Evolutionary conservation across 2,329 filamentous ascomycete species (phyloP).

Genomic region (Xylariomycetidae sp.): DNA sequence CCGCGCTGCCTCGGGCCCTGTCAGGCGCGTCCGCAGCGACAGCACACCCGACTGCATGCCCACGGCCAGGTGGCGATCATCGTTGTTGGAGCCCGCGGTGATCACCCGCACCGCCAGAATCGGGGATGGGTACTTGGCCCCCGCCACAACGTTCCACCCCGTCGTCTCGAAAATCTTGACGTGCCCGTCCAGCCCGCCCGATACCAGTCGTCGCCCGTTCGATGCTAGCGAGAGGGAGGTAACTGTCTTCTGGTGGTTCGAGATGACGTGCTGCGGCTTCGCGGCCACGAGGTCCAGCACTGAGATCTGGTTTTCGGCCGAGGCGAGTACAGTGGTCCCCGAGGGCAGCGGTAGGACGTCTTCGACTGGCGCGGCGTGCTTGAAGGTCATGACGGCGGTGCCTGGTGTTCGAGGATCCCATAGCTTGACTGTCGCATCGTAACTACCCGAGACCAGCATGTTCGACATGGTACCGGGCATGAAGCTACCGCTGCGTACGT

Average conservation of each 20-base stretch:
- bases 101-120: constrained; percentile 81
- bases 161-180: constrained; percentile 95
- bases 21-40: constrained; percentile 81
- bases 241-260: constrained; percentile 97
- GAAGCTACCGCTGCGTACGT: constrained; percentile 82
- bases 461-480: constrained; percentile 69
- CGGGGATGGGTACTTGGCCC: constrained; percentile 86
- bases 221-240: constrained; percentile 80
- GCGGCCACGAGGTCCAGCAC: constrained; percentile 91
- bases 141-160: constrained; percentile 93
- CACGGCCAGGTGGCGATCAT: constrained; percentile 90
- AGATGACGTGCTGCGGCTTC: constrained; percentile 77
- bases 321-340: constrained; percentile 78
- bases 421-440: constrained; percentile 86
- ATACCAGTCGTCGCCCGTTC: constrained; percentile 73
- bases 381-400: constrained; percentile 79
- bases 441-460: constrained; percentile 82
- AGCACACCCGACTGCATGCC: constrained; percentile 94
- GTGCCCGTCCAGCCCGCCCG: constrained; percentile 87
- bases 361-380: constrained; percentile 86
- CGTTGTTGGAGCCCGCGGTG: constrained; percentile 56
- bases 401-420: constrained; percentile 81
- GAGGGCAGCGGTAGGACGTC: constrained; percentile 80
- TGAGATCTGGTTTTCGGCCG: constrained; percentile 79
- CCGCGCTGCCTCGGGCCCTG: constrained; percentile 70